These are phyloP conservation scores for Babesia bovis DNA, from an alignment of 169 alveolate genomes.

Conservation along the genomic window DNA sequence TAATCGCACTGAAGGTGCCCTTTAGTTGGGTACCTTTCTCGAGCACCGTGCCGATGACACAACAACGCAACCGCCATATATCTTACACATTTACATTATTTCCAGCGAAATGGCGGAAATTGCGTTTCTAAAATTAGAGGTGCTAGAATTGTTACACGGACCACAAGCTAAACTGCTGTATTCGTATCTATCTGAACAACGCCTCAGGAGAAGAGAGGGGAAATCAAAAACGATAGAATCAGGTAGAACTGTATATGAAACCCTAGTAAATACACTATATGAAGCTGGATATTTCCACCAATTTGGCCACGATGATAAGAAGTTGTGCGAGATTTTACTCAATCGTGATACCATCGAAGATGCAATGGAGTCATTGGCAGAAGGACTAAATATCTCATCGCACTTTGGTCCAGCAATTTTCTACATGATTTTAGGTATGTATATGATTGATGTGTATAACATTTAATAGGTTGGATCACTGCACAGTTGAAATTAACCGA, in stretches of 20 bases:
- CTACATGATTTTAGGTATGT: conserved; percentile 16
- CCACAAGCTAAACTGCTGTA: conserved; percentile 1
- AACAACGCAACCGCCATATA: background rate
- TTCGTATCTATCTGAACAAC: conserved; percentile 18
- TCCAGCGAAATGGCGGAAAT: conserved; percentile 2
- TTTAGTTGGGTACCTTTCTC: background rate
- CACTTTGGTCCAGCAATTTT: conserved; percentile 14
- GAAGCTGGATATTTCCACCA: conserved; percentile 21
- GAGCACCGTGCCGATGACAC: background rate
- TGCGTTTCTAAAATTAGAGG: background rate
- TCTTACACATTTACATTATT: conserved; percentile 6
- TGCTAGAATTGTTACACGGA: conserved; percentile 7
- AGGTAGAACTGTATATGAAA: background rate
- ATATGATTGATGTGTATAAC: no score
- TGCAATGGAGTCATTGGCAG: conserved; percentile 2
- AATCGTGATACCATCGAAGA: conserved; percentile 16
- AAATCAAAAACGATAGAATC: conserved; percentile 30
- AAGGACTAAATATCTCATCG: background rate
- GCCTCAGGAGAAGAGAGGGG: background rate
- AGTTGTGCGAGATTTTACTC: conserved; percentile 1
- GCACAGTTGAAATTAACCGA: conserved; percentile 2
- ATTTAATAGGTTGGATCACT: conserved; percentile 14
- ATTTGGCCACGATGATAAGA: background rate
- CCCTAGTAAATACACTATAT: background rate
- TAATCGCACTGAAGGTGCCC: background rate